Evolutionary conservation across 495 filamentous ascomycete species (phyloP).

Genomic region (Apodospora peruviana): DNA sequence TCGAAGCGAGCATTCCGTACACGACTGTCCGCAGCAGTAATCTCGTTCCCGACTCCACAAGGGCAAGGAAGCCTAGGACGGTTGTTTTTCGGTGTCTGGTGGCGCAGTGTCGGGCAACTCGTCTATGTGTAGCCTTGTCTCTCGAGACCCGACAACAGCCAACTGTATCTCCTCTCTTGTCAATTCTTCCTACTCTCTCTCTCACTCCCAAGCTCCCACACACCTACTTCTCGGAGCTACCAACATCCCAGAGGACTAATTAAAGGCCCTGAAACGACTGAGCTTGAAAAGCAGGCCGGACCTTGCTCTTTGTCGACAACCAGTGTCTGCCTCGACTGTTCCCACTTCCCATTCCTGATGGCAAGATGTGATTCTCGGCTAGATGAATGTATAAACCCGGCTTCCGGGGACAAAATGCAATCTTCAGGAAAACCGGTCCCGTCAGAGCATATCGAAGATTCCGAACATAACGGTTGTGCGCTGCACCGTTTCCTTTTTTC

Average conservation of each 20-base stretch:
- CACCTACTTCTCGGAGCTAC: no score
- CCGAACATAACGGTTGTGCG: conserved; percentile 21
- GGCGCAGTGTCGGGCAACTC: background rate
- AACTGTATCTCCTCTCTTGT: no score
- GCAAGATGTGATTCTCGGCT: conserved; percentile 18
- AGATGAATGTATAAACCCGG: conserved; percentile 23
- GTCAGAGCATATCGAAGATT: conserved; percentile 16
- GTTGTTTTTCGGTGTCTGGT: background rate
- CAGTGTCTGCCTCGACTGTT: conserved; percentile 36
- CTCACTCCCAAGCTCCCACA: no score
- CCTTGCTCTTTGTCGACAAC: conserved; percentile 38
- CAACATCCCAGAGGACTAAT: no score
- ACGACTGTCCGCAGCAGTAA: conserved; percentile 15
- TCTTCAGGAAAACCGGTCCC: conserved; percentile 18
- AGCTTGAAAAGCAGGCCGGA: no score
- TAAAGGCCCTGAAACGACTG: no score
- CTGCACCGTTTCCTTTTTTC: conserved; percentile 24
- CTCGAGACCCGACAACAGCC: no score
- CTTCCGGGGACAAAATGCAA: conserved; percentile 17
- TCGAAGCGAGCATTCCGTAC: background rate
- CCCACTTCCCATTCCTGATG: conserved; percentile 25
- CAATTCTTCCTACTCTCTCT: no score
- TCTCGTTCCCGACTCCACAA: conserved; percentile 9
- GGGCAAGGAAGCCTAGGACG: background rate
- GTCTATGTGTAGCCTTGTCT: no score